Conservation (phyloP, 176 grass and related monocot genomes). For the Oryza rufipogon region DNA sequence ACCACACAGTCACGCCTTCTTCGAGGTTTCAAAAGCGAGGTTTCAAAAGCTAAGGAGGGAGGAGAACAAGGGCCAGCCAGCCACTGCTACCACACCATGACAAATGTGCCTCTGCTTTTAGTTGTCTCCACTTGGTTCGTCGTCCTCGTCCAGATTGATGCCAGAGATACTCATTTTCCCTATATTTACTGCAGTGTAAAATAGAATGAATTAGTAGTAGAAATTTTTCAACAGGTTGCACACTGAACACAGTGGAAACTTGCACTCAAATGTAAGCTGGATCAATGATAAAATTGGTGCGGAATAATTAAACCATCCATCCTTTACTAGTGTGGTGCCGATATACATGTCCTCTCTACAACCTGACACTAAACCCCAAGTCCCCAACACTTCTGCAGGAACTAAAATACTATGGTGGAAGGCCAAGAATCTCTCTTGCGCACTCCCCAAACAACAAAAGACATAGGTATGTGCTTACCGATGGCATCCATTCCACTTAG, state of each 20-base stretch:
- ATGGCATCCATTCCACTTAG: constrained; percentile 72
- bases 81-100: background rate
- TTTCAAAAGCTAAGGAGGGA: too few species aligned
- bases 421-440: background rate
- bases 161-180: constrained; percentile 81
- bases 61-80: background rate
- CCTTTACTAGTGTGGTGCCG: background rate
- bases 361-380: background rate
- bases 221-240: background rate
- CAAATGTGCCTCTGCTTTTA: constrained; percentile 27
- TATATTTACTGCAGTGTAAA: constrained; percentile 71
- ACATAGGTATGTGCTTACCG: constrained; percentile 59
- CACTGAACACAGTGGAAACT: background rate
- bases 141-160: constrained; percentile 57
- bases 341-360: background rate
- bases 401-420: background rate
- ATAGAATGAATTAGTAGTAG: background rate
- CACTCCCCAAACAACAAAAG: background rate
- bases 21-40: background rate
- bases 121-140: constrained; percentile 55
- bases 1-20: background rate
- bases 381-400: background rate
- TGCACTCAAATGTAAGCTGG: background rate
- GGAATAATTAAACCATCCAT: constrained; percentile 1
- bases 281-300: background rate